Base-by-base conservation (phyloP, 495 filamentous ascomycete species). In the Xylaria intraflava region DNA sequence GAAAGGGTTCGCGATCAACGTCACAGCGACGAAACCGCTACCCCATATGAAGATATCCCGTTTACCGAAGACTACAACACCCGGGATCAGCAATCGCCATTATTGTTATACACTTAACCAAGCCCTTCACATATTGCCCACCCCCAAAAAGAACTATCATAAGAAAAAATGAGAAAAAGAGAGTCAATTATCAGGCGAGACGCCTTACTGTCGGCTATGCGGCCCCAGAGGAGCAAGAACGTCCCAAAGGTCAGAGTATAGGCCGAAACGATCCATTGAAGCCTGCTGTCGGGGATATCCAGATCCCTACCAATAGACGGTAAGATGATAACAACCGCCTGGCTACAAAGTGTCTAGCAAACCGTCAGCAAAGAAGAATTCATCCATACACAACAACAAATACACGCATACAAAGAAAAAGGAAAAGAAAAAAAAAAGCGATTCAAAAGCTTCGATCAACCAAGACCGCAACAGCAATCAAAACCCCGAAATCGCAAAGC, bases 171-270 rank as follows among this genome's bases (percentile, higher is more conserved):
- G 2, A 8, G 20, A 17, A 17, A 16, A 3, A 1, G 17, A 43
- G 38, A 27, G 19, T 33, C 7, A 12, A n/a, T n/a, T n/a, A n/a
- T n/a, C n/a, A n/a, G n/a, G n/a, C n/a, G n/a, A n/a, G n/a, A n/a
- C n/a, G n/a, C n/a, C 49, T 43, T 43, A 51, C 49, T 79, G 59
- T 90, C 87, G 16, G 81, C 83, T 27, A 90, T 68, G 58, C 83
- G 80, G 33, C 87, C 87, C 72, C 86, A 89, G 47, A 87, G 76
- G 11, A 91, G 71, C 27, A 90, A 68, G 59, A 90, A 85, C 27
- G 85, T 81, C 36, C 85, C 87, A 43, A 84, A 83, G 3, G 81
- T 79, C 36, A 90, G 74, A 9, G 75, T 63, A 51, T 83, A 84
- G 0, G 81, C 76, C 0, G 82, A 83, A 7, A 85, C 69, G 29